Percentiles rank a stretch among this genome's conserved stretches.
phyloP scores from a whole-genome alignment of 345 rosid genomes.

The Noccaea bulbosa region DNA sequence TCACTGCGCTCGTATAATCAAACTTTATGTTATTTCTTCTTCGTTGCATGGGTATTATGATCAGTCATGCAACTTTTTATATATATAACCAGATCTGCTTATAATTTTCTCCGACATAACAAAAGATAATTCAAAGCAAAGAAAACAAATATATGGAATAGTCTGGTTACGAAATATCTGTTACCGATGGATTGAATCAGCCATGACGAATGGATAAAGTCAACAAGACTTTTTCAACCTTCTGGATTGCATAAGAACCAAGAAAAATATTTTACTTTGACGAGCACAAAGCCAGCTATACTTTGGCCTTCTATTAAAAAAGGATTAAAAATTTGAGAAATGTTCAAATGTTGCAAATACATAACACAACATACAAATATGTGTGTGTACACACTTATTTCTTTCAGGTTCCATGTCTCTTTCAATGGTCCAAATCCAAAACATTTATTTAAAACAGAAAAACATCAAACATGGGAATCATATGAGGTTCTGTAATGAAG shows the following conservation, averaged over 20 bases:
- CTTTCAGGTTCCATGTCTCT: constrained; percentile 10
- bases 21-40: neutral
- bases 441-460: neutral
- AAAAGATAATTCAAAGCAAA: neutral
- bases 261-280: neutral
- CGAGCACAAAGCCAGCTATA: constrained; percentile 5
- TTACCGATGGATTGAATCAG: neutral
- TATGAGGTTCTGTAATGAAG: constrained; percentile 8
- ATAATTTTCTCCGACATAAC: constrained; percentile 9
- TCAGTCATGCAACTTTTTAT: constrained; percentile 9
- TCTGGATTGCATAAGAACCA: constrained; percentile 5
- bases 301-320: neutral
- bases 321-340: neutral
- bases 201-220: constrained; percentile 5
- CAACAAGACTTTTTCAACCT: constrained; percentile 27
- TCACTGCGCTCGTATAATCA: neutral
- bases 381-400: neutral
- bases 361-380: neutral
- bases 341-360: neutral
- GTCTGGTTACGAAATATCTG: no score
- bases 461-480: neutral
- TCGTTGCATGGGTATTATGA: constrained; percentile 10
- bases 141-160: no score
- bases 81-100: constrained; percentile 20
- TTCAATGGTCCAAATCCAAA: constrained; percentile 13